Conservation (phyloP, 1,284 basidiomycete genomes). For the Ustilago cynodontis region DNA sequence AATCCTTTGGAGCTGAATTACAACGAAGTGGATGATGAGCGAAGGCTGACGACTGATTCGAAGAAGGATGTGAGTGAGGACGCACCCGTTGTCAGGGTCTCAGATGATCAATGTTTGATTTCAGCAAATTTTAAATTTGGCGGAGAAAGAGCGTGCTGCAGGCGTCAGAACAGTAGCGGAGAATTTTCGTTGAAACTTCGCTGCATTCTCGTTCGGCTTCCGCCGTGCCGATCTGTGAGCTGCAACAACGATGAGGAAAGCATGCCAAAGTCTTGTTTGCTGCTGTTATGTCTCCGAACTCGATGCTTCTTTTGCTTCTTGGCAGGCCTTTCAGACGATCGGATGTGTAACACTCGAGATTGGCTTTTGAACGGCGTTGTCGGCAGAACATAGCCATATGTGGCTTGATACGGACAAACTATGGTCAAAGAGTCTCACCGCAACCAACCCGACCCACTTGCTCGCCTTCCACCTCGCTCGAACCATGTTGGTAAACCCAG, state of each 20-base stretch:
- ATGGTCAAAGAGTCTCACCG: neutral
- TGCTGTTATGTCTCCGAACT: neutral
- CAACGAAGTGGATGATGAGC: no score
- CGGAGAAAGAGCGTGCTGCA: neutral
- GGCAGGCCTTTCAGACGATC: conserved; percentile 1
- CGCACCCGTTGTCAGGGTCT: neutral
- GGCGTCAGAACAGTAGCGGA: conserved; percentile 15
- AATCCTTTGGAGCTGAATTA: no score
- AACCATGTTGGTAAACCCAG: neutral
- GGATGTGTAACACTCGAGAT: neutral
- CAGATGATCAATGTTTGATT: neutral
- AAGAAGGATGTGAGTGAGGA: no score
- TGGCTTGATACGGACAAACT: conserved; percentile 11
- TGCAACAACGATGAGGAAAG: neutral
- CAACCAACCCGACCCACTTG: neutral
- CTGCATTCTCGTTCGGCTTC: conserved; percentile 30
- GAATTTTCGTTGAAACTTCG: conserved; percentile 47
- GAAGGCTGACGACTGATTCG: no score
- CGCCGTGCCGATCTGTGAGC: neutral
- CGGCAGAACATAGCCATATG: neutral
- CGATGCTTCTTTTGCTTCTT: neutral
- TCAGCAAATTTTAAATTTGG: no score
- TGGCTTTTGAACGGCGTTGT: neutral
- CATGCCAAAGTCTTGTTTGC: neutral
- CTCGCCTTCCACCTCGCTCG: neutral